Percentiles rank a stretch among this genome's conserved stretches.
These are phyloP conservation scores for Globisporangium alternatum DNA, from an alignment of 352 stramenopile genomes.

Conservation along the genomic window DNA sequence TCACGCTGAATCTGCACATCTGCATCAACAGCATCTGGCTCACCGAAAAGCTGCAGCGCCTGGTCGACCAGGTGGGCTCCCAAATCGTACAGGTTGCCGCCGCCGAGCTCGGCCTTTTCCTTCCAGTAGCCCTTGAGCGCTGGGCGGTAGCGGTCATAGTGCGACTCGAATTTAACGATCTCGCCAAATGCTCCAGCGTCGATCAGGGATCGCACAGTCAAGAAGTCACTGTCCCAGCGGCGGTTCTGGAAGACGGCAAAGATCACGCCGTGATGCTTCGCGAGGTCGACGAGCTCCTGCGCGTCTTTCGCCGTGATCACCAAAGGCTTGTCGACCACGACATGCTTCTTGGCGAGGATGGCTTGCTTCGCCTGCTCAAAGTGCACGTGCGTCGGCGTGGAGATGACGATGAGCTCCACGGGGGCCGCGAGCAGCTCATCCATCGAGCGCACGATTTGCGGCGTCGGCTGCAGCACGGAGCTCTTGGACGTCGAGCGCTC, in stretches of 20 bases:
- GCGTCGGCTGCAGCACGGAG: conserved; percentile 33
- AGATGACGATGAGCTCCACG: conserved; percentile 71
- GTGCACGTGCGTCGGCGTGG: conserved; percentile 68
- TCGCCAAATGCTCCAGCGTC: conserved; percentile 47
- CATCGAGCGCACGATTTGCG: conserved; percentile 69
- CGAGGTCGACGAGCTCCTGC: conserved; percentile 43
- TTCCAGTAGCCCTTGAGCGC: conserved; percentile 80
- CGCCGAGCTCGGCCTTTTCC: conserved; percentile 51
- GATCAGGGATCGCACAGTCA: conserved; percentile 51
- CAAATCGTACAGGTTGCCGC: conserved; percentile 70
- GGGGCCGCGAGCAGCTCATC: conserved; percentile 55
- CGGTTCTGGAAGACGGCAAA: conserved; percentile 81
- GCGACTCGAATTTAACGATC: conserved; percentile 51
- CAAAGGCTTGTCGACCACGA: conserved; percentile 76
- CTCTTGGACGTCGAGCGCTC: conserved; percentile 73
- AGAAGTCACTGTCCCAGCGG: conserved; percentile 74
- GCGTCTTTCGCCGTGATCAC: conserved; percentile 54
- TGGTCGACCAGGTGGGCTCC: conserved; percentile 69
- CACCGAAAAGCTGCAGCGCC: conserved; percentile 60
- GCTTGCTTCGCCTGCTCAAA: conserved; percentile 72
- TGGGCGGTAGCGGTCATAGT: conserved; percentile 70
- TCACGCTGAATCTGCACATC: conserved; percentile 77
- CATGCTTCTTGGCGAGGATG: conserved; percentile 68
- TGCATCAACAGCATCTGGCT: conserved; percentile 38
- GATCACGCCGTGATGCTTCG: conserved; percentile 47